Evolutionary conservation across 139 green algal species (phyloP).

Genomic region (Astrephomene gubernaculifera): DNA sequence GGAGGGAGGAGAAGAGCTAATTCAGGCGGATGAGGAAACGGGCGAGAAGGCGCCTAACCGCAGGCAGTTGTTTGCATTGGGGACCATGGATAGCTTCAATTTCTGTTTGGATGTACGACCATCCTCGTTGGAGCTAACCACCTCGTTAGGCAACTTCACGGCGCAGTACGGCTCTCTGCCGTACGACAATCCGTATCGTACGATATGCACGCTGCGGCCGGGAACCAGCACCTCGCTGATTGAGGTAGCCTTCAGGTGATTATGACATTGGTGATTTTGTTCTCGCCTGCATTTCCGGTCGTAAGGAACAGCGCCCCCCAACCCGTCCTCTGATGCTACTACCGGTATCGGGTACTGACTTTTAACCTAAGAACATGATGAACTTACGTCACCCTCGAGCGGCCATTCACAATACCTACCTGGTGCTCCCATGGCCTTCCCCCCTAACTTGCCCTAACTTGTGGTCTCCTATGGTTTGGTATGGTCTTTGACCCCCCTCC

Average conservation of each 20-base stretch:
- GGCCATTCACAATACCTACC: too few species aligned
- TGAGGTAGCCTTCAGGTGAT: constrained; percentile 70
- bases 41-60: neutral
- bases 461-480: too few species aligned
- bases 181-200: constrained; percentile 69
- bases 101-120: constrained; percentile 57
- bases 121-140: constrained; percentile 53
- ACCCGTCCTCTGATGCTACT: too few species aligned
- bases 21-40: neutral
- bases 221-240: constrained; percentile 77
- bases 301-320: too few species aligned
- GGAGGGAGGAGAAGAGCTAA: too few species aligned
- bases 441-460: too few species aligned
- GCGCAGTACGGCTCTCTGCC: constrained; percentile 69
- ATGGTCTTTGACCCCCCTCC: neutral
- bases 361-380: too few species aligned
- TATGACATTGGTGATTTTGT: too few species aligned
- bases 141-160: constrained; percentile 82
- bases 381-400: too few species aligned
- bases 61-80: constrained; percentile 11
- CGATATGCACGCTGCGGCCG: constrained; percentile 65
- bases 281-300: too few species aligned
- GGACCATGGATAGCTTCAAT: constrained; percentile 71
- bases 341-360: too few species aligned
- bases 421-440: too few species aligned